These are phyloP conservation scores for Podospora appendiculata DNA, from an alignment of 495 filamentous ascomycete genomes.

Conservation along the genomic window DNA sequence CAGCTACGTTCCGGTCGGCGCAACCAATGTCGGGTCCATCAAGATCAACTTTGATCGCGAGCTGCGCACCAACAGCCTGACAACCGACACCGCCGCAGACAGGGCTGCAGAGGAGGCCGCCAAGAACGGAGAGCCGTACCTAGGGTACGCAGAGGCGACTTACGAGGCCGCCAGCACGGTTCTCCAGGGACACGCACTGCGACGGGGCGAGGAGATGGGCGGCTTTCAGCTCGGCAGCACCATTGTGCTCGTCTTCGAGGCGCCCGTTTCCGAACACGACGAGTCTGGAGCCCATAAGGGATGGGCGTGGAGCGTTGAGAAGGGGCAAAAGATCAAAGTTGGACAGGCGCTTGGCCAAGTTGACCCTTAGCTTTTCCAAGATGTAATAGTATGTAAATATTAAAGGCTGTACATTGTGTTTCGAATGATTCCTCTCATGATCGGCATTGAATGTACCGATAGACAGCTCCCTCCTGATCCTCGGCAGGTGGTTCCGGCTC, in stretches of 20 bases:
- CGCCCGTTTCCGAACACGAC: constrained; percentile 60
- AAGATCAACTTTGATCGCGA: constrained; percentile 96
- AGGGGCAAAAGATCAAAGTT: constrained; percentile 82
- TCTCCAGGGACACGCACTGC: constrained; percentile 73
- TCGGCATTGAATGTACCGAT: too few species aligned
- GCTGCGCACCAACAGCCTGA: constrained; percentile 83
- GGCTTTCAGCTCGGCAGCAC: constrained; percentile 95
- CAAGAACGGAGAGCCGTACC: constrained; percentile 67
- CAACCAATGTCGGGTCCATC: constrained; percentile 98
- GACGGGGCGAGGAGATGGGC: constrained; percentile 92
- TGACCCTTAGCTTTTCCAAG: constrained; percentile 4
- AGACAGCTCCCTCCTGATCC: too few species aligned
- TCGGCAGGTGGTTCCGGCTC: too few species aligned
- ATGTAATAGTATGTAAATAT: too few species aligned
- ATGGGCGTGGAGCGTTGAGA: constrained; percentile 75
- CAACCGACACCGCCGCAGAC: constrained; percentile 84
- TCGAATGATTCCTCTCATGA: too few species aligned
- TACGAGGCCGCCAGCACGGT: constrained; percentile 72
- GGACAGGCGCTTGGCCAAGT: constrained; percentile 73
- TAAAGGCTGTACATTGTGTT: too few species aligned
- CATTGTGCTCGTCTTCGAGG: constrained; percentile 95
- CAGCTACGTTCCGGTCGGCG: constrained; percentile 88
- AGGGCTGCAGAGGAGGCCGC: constrained; percentile 70
- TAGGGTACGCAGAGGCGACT: constrained; percentile 83
- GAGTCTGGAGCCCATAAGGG: constrained; percentile 54